phyloP scores from a whole-genome alignment of 208 protist species.

The Trypanosomatidae sp. region DNA sequence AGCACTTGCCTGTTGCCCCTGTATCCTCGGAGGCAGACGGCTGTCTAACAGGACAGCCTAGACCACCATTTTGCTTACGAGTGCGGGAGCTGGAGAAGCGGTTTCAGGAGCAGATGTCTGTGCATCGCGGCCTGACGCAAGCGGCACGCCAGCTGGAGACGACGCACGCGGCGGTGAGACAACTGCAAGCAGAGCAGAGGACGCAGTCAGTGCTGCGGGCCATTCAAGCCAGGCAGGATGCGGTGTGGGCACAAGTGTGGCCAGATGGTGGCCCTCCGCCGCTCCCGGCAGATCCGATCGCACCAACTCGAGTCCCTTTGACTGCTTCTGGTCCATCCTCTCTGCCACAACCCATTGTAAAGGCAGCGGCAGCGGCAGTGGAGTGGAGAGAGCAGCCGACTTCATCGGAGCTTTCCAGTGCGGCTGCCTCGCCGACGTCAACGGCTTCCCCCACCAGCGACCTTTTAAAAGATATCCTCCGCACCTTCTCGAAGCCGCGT shows the following conservation, averaged over 20 bases:
- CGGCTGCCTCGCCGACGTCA: slow-evolving; percentile 1
- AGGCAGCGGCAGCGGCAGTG: not conserved
- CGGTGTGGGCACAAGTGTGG: slow-evolving; percentile 27
- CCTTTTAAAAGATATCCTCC: slow-evolving; percentile 43
- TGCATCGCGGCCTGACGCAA: slow-evolving; percentile 46
- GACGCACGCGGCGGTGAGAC: slow-evolving; percentile 23
- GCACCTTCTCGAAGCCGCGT: slow-evolving; percentile 48
- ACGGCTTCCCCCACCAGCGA: slow-evolving; percentile 6
- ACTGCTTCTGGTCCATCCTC: not conserved
- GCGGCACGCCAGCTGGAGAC: slow-evolving; percentile 32
- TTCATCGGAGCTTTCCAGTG: not conserved
- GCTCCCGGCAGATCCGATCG: not conserved
- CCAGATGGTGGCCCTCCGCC: not conserved
- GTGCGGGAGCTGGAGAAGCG: slow-evolving; percentile 46
- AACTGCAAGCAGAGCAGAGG: slow-evolving; percentile 37
- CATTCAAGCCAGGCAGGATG: slow-evolving; percentile 23
- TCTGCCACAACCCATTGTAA: not conserved
- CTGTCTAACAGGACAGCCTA: no score
- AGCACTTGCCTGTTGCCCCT: no score
- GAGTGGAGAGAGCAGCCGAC: not conserved
- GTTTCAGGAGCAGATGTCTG: slow-evolving; percentile 61
- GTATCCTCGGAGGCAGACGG: no score
- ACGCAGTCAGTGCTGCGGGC: slow-evolving; percentile 26
- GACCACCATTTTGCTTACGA: slow-evolving; percentile 41
- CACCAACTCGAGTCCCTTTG: not conserved